Conservation (phyloP, 2,329 filamentous ascomycete species). For the Penicillium brasilianum region DNA sequence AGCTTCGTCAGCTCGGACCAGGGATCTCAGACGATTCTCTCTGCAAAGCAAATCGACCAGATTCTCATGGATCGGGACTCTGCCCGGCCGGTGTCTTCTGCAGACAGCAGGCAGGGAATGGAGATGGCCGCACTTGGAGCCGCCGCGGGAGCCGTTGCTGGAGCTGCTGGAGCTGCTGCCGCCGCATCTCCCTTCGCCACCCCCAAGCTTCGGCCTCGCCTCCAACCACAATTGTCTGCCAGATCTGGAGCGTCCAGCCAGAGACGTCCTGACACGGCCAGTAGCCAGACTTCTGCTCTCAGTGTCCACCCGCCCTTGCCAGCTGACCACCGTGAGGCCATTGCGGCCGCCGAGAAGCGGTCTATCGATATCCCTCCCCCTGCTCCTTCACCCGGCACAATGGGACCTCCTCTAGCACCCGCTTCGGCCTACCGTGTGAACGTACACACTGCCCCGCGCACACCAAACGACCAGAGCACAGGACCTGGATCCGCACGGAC, state of each 20-base stretch:
- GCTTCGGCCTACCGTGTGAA: conserved; percentile 71
- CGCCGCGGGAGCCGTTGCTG: conserved; percentile 8
- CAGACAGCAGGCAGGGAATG: conserved; percentile 39
- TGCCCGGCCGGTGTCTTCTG: conserved; percentile 39
- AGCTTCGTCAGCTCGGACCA: conserved; percentile 65
- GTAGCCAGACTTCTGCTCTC: conserved; percentile 64
- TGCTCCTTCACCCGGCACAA: conserved; percentile 55
- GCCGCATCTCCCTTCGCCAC: conserved; percentile 43
- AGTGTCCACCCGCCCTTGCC: conserved; percentile 74
- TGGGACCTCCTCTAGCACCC: conserved; percentile 85
- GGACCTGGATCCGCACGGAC: conserved; percentile 52
- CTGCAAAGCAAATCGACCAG: conserved; percentile 79
- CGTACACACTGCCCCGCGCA: conserved; percentile 60
- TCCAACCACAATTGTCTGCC: conserved; percentile 37
- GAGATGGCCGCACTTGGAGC: conserved; percentile 29
- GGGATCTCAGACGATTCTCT: conserved; percentile 80
- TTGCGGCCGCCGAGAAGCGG: conserved; percentile 74
- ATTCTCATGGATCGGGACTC: conserved; percentile 65
- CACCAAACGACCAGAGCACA: conserved; percentile 60
- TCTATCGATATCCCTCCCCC: conserved; percentile 54
- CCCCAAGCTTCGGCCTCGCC: conserved; percentile 41
- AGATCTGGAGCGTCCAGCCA: conserved; percentile 41
- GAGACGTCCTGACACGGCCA: conserved; percentile 72
- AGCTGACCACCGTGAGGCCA: conserved; percentile 79
- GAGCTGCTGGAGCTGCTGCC: too few species aligned